Percentiles rank a stretch among this genome's conserved stretches.
Conservation (phyloP, 148 eudicot genomes). For the Diospyros lotus region DNA sequence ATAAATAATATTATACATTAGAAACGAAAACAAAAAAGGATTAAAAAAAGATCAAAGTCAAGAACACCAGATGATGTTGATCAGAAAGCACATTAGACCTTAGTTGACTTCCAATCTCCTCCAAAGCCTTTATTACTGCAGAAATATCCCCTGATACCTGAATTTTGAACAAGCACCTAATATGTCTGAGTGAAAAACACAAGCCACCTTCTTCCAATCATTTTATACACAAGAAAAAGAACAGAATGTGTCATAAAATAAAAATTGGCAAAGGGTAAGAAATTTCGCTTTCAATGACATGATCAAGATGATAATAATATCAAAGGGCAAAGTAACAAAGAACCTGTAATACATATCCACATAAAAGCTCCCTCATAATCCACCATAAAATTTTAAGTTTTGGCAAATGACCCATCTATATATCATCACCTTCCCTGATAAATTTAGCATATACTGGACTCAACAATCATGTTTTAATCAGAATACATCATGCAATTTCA, state of each 20-base stretch:
- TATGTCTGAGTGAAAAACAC: not conserved
- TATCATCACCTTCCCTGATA: too few species aligned
- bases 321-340: not conserved
- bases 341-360: too few species aligned
- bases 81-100: slow-evolving; percentile 34
- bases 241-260: slow-evolving; percentile 4
- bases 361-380: too few species aligned
- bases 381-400: too few species aligned
- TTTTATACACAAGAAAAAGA: not conserved
- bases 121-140: slow-evolving; percentile 74
- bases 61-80: not conserved
- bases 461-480: too few species aligned
- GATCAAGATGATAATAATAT: not conserved
- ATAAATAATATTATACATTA: not conserved
- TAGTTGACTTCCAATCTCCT: slow-evolving; percentile 77
- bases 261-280: not conserved
- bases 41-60: not conserved
- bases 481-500: too few species aligned
- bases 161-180: slow-evolving; percentile 11
- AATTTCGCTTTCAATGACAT: not conserved
- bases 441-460: too few species aligned
- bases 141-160: slow-evolving; percentile 86
- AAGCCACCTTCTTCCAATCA: too few species aligned
- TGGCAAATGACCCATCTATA: too few species aligned
- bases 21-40: not conserved